A percentile compares a stretch with the other conserved stretches of the same genome.
phyloP scores from a whole-genome alignment of 495 filamentous ascomycete genomes.

The Cladorrhinum samala region DNA sequence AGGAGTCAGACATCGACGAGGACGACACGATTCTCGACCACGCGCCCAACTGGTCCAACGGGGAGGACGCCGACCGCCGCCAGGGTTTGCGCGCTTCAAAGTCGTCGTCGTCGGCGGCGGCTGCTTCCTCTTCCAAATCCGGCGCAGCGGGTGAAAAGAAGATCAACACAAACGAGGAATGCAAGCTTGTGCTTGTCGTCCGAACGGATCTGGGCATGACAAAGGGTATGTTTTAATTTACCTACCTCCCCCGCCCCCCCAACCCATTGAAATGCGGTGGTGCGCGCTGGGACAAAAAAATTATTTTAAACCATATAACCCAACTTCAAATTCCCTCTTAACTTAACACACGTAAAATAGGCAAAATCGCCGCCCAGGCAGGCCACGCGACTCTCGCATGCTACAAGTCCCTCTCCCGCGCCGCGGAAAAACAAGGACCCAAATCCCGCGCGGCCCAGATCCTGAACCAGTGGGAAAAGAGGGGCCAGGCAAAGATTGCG shows the following conservation, averaged over 20 bases:
- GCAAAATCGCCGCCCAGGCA: constrained; percentile 95
- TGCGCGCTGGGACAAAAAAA: neutral
- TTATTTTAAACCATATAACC: too few species aligned
- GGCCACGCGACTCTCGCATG: constrained; percentile 94
- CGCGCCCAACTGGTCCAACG: constrained; percentile 54
- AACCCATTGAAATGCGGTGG: neutral
- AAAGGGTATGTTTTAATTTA: constrained; percentile 79
- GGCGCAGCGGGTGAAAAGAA: too few species aligned
- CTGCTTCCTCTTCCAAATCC: constrained; percentile 14
- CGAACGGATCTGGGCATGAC: constrained; percentile 93
- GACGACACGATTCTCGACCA: constrained; percentile 49
- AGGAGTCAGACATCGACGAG: constrained; percentile 47
- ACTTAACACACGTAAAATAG: constrained; percentile 50
- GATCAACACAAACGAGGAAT: constrained; percentile 63
- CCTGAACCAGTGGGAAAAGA: constrained; percentile 76
- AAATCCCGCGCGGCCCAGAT: constrained; percentile 52
- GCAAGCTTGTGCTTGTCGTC: constrained; percentile 90
- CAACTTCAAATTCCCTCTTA: too few species aligned
- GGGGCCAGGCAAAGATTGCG: constrained; percentile 88
- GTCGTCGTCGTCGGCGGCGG: too few species aligned
- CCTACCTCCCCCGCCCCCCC: too few species aligned
- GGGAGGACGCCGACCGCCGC: constrained; percentile 40
- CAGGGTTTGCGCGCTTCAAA: constrained; percentile 41
- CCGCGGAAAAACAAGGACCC: constrained; percentile 37
- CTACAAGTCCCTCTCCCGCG: constrained; percentile 74